Conservation (phyloP, 441 rosid species). For the Adansonia rubrostipa region DNA sequence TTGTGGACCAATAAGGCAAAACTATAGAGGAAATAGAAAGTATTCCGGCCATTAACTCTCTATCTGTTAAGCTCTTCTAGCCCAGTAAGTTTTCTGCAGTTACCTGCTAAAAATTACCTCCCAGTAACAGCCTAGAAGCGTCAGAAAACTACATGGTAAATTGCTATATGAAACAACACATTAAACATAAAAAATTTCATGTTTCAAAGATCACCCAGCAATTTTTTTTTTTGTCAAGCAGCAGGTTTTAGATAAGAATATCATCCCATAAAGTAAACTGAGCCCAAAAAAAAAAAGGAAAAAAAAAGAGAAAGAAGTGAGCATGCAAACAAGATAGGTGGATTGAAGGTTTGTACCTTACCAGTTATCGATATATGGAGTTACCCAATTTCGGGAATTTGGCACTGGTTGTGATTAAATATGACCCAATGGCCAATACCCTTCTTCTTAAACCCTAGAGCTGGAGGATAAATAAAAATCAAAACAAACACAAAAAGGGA, state of each 20-base stretch:
- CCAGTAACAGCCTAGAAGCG: background rate
- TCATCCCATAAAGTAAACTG: background rate
- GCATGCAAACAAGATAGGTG: background rate
- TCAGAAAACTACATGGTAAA: background rate
- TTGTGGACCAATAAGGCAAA: constrained; percentile 39
- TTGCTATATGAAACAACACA: background rate
- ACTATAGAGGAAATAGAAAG: constrained; percentile 45
- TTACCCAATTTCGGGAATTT: background rate
- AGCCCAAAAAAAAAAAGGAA: background rate
- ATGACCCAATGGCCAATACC: background rate
- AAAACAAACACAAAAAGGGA: background rate
- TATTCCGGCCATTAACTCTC: constrained; percentile 38
- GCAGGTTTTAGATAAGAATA: constrained; percentile 8
- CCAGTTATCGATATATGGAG: background rate
- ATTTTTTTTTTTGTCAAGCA: background rate
- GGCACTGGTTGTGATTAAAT: background rate
- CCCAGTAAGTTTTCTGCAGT: background rate
- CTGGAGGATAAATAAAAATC: no score
- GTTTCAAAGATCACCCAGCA: background rate
- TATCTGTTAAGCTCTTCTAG: background rate
- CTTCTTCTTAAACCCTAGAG: background rate
- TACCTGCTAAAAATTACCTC: background rate
- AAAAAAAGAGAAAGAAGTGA: background rate
- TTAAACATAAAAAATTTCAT: background rate
- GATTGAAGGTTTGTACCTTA: constrained; percentile 4